Conservation (phyloP, 345 rosid species). For the Gossypium bickii region DNA sequence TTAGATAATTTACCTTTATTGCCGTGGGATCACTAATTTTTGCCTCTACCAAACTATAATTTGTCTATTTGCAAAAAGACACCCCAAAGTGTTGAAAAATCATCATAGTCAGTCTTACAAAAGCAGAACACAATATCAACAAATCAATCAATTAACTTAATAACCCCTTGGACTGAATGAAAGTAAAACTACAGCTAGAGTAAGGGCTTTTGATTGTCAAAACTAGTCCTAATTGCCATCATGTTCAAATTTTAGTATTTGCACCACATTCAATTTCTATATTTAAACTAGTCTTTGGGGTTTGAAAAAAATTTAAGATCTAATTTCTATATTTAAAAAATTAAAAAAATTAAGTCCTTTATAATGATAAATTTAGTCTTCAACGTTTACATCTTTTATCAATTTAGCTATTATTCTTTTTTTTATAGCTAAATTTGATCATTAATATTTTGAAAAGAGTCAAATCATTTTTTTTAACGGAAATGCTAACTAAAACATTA, state of each 20-base stretch:
- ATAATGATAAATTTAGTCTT: too few species aligned
- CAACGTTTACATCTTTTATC: too few species aligned
- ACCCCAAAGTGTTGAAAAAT: background rate
- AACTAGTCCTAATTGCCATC: slow-evolving; percentile 7
- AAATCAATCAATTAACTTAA: background rate
- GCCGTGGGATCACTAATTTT: background rate
- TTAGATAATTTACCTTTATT: background rate
- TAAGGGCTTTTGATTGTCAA: background rate
- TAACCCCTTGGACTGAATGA: background rate
- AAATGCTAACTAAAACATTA: too few species aligned
- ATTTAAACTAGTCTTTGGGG: too few species aligned
- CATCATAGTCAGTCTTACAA: background rate
- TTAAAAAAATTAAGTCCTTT: too few species aligned
- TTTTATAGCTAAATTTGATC: too few species aligned
- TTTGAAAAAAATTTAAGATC: too few species aligned
- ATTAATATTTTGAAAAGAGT: too few species aligned
- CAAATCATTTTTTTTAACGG: too few species aligned
- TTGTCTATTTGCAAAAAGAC: background rate
- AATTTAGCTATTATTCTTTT: too few species aligned
- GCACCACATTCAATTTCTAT: too few species aligned
- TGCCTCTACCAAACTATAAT: background rate
- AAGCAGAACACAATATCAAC: slow-evolving; percentile 2
- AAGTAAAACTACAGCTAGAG: background rate
- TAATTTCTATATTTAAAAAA: too few species aligned
- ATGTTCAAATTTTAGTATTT: background rate